phyloP scores from a whole-genome alignment of 1,284 basidiomycete species.

The Vanrija pseudolonga region DNA sequence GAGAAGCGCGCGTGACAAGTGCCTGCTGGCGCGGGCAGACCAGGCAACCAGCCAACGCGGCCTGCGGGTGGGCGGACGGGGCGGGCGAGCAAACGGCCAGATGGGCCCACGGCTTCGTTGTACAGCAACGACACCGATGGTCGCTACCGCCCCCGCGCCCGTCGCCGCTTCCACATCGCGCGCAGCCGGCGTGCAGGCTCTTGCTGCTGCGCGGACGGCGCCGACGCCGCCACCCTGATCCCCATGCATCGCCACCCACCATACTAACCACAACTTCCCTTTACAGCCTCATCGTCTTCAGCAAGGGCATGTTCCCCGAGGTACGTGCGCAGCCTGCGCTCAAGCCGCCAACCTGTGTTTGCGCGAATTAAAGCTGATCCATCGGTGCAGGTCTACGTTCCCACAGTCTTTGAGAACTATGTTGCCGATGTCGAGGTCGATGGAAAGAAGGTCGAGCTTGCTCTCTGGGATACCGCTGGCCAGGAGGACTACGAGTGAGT shows the following conservation, averaged over 20 bases:
- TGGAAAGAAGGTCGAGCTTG: slow-evolving; percentile 85
- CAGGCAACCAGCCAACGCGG: background rate
- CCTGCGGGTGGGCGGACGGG: too few relatives aligned
- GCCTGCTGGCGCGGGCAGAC: background rate
- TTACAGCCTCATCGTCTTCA: slow-evolving; percentile 53
- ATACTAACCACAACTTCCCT: background rate
- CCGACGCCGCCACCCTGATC: background rate
- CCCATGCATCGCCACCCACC: background rate
- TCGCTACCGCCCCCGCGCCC: background rate
- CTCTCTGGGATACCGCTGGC: slow-evolving; percentile 92
- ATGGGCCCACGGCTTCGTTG: too few relatives aligned
- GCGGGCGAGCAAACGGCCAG: too few relatives aligned
- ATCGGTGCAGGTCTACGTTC: slow-evolving; percentile 72
- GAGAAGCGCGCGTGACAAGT: slow-evolving; percentile 1
- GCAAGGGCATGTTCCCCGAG: slow-evolving; percentile 89
- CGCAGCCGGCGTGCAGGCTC: background rate
- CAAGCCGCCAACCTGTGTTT: background rate
- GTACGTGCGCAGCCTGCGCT: slow-evolving; percentile 51
- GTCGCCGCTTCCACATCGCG: background rate
- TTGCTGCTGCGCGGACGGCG: background rate
- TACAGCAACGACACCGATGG: too few relatives aligned
- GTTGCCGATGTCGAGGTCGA: slow-evolving; percentile 87
- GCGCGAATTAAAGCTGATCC: background rate
- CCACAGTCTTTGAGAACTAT: slow-evolving; percentile 83
- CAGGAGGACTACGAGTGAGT: slow-evolving; percentile 66